Conservation (phyloP, 129 eudicot genomes). For the Glebionis coronaria region DNA sequence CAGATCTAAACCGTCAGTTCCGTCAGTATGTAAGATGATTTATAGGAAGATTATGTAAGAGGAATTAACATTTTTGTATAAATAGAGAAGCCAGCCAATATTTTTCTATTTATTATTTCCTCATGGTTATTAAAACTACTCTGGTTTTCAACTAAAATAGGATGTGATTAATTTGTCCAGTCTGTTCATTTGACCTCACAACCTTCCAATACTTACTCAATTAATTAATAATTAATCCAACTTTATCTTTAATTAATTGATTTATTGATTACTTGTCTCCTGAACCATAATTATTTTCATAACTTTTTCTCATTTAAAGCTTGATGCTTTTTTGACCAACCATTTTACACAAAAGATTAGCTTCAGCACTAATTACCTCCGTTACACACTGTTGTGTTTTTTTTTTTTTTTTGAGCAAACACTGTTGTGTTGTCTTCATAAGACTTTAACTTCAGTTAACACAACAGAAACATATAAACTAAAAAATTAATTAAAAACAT, state of each 20-base stretch:
- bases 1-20: no score
- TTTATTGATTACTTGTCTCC: slow-evolving; percentile 22
- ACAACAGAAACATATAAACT: background rate
- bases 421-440: no score
- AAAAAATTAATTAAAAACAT: no score
- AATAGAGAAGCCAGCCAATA: background rate
- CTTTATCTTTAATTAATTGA: slow-evolving; percentile 16
- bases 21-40: no score
- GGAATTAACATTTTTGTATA: no score
- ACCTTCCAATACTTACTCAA: slow-evolving; percentile 18
- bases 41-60: no score
- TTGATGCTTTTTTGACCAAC: slow-evolving; percentile 21
- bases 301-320: slow-evolving; percentile 26
- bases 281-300: slow-evolving; percentile 27
- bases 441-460: slow-evolving; percentile 15
- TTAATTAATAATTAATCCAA: background rate
- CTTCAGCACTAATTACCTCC: slow-evolving; percentile 15
- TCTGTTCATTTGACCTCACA: slow-evolving; percentile 48
- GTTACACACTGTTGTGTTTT: slow-evolving; percentile 30
- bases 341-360: background rate
- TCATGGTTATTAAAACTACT: background rate
- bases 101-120: background rate
- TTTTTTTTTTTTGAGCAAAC: no score
- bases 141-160: background rate
- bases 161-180: slow-evolving; percentile 31